These are phyloP conservation scores for Eleusine coracana DNA, from an alignment of 176 grass and related monocot species.

Conservation along the genomic window DNA sequence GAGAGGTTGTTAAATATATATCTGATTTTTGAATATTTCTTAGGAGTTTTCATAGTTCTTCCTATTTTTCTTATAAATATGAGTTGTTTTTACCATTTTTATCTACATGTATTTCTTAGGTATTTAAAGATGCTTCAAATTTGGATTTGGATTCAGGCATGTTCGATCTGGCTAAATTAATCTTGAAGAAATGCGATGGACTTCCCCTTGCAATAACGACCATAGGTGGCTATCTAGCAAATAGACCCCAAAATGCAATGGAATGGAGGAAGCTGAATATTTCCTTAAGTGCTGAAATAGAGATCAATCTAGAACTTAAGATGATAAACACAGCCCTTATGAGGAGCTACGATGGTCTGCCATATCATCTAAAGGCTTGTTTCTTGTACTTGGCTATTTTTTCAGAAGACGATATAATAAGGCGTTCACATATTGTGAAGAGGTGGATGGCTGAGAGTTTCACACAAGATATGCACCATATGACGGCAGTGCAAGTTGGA, in stretches of 20 bases:
- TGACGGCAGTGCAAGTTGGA: neutral
- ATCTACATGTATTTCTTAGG: too few relatives aligned
- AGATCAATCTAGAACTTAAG: neutral
- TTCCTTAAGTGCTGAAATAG: neutral
- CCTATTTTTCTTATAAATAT: too few relatives aligned
- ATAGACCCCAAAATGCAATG: conserved; percentile 15
- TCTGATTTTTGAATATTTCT: too few relatives aligned
- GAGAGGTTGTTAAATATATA: too few relatives aligned
- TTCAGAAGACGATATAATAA: conserved; percentile 18
- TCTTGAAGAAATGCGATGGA: too few relatives aligned
- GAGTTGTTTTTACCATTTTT: too few relatives aligned
- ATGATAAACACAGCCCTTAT: neutral
- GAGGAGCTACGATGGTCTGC: conserved; percentile 43
- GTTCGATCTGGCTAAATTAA: too few relatives aligned
- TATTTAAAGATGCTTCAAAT: too few relatives aligned
- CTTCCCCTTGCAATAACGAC: conserved; percentile 37
- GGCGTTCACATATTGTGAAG: conserved; percentile 7
- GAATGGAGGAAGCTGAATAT: conserved; percentile 45
- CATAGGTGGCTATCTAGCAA: conserved; percentile 38
- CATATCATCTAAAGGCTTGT: conserved; percentile 42
- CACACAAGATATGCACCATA: neutral
- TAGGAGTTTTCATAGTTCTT: too few relatives aligned
- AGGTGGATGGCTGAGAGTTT: conserved; percentile 54
- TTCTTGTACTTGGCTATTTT: conserved; percentile 45
- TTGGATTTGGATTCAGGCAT: too few relatives aligned